phyloP scores from a whole-genome alignment of 2,329 filamentous ascomycete species.

The Pseudocercospora musae region DNA sequence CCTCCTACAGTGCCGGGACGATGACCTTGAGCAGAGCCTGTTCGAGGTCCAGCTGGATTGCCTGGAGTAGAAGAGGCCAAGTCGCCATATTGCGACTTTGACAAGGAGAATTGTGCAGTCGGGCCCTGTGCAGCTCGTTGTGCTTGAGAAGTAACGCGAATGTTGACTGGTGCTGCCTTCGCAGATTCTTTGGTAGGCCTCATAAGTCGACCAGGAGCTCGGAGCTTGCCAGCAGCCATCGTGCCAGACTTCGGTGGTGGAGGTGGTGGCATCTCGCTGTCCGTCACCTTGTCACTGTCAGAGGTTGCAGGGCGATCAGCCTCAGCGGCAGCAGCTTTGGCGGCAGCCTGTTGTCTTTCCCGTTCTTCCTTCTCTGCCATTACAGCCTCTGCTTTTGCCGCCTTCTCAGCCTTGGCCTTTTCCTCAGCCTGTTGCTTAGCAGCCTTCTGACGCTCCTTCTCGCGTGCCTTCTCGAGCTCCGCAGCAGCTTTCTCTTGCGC shows the following conservation, averaged over 20 bases:
- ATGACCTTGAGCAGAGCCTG: constrained; percentile 57
- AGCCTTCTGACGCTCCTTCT: constrained; percentile 68
- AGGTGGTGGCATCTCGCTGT: constrained; percentile 57
- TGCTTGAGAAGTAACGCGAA: constrained; percentile 57
- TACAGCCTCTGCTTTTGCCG: constrained; percentile 37
- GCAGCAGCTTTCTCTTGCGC: constrained; percentile 61
- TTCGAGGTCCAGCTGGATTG: constrained; percentile 63
- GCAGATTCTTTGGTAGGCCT: constrained; percentile 49
- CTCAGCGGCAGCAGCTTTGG: constrained; percentile 13
- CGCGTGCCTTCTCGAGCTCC: constrained; percentile 64
- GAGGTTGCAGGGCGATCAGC: constrained; percentile 29
- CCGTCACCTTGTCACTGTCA: constrained; percentile 43
- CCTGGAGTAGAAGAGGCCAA: constrained; percentile 38
- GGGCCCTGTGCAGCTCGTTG: constrained; percentile 34
- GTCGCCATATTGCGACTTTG: constrained; percentile 23
- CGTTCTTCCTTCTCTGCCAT: constrained; percentile 36
- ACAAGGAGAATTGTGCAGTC: constrained; percentile 20
- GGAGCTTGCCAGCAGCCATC: constrained; percentile 38
- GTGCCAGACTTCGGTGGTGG: constrained; percentile 52
- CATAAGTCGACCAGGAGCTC: constrained; percentile 34
- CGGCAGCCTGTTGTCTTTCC: constrained; percentile 18
- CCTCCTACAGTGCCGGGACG: constrained; percentile 45
- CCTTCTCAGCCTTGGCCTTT: constrained; percentile 37
- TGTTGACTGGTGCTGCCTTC: constrained; percentile 70
- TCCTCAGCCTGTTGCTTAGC: constrained; percentile 53